phyloP scores from a whole-genome alignment of 768 basidiomycete genomes.

The Lanmaoa pseudosensibilis region DNA sequence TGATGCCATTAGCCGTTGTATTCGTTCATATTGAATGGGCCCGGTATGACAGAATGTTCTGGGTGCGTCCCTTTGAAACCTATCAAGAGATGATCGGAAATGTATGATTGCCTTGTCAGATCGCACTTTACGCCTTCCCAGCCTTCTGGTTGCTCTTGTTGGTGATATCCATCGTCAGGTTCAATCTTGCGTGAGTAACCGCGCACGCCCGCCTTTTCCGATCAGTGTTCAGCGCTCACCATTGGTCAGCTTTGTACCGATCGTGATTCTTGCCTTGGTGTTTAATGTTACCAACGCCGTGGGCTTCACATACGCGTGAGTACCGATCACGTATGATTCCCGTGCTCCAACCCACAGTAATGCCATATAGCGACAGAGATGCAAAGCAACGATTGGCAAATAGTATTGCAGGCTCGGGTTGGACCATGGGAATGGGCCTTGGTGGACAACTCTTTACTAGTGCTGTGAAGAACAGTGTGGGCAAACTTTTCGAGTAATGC shows the following conservation, averaged over 20 bases:
- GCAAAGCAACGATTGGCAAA: conserved; percentile 92
- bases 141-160: conserved; percentile 84
- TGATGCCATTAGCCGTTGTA: conserved; percentile 10
- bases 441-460: conserved; percentile 84
- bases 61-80: conserved; percentile 51
- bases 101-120: conserved; percentile 42
- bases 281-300: conserved; percentile 97
- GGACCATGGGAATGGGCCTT: conserved; percentile 73
- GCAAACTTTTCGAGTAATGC: conserved; percentile 64
- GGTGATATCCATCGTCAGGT: conserved; percentile 85
- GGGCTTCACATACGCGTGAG: conserved; percentile 94
- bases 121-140: conserved; percentile 88
- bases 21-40: conserved; percentile 7
- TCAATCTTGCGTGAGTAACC: conserved; percentile 75
- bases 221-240: conserved; percentile 10
- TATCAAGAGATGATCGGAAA: conserved; percentile 13
- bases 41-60: conserved; percentile 73
- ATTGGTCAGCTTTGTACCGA: conserved; percentile 79
- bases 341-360: conserved; percentile 11
- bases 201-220: conserved; percentile 1
- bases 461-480: conserved; percentile 78
- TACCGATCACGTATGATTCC: conserved; percentile 15
- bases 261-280: conserved; percentile 89
- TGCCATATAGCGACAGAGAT: conserved; percentile 70
- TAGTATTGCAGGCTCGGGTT: conserved; percentile 63